Conservation (phyloP, 495 filamentous ascomycete species). For the Trichoderma orchidacearum region DNA sequence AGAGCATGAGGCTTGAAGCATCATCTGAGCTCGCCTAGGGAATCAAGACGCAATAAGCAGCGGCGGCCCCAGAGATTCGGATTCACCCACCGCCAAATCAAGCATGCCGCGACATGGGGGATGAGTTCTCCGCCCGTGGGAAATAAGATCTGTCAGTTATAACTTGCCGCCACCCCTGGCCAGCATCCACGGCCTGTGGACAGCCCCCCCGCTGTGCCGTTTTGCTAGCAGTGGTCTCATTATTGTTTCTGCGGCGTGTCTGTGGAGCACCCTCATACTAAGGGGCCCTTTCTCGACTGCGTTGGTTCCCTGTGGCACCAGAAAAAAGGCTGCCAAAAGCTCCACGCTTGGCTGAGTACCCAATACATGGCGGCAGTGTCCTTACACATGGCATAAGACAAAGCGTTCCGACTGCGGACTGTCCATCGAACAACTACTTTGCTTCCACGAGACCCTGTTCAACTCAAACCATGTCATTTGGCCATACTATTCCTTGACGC, state of each 20-base stretch:
- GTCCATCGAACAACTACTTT: background rate
- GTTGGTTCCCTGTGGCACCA: background rate
- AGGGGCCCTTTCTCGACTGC: too few species aligned
- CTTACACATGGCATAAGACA: too few species aligned
- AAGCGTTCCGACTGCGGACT: background rate
- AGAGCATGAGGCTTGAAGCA: too few species aligned
- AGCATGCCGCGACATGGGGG: background rate
- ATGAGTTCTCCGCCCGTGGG: background rate
- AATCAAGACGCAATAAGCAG: background rate
- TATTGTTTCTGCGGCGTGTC: background rate
- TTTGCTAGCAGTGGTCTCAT: background rate
- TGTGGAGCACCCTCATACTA: background rate
- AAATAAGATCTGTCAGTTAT: constrained; percentile 1
- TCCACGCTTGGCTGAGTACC: background rate
- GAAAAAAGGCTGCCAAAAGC: background rate
- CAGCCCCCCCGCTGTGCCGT: background rate
- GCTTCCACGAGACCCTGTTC: background rate
- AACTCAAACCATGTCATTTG: background rate
- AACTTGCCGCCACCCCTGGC: background rate
- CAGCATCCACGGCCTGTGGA: background rate
- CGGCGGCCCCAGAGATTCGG: background rate
- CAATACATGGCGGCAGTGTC: background rate
- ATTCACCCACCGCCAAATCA: background rate
- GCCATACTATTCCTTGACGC: background rate
- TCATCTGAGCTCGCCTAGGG: background rate